Evolutionary conservation across 257 asterid genomes (phyloP).

Genomic region (Voacanga thouarsii): DNA sequence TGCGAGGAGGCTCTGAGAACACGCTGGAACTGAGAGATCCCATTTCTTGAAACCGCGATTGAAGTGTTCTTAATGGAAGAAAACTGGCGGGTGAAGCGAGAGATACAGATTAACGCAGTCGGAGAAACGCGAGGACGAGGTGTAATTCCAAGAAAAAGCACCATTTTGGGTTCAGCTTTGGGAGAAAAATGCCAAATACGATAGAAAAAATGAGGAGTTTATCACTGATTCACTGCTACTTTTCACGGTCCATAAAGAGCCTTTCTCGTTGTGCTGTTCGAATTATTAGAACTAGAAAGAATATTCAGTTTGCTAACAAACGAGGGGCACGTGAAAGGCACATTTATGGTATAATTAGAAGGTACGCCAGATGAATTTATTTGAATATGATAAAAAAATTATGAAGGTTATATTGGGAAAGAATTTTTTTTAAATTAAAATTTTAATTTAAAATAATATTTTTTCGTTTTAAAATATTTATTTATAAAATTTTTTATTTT

Average conservation of each 20-base stretch:
- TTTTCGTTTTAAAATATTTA: too few species aligned
- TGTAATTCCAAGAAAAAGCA: conserved; percentile 34
- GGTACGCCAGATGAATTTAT: too few species aligned
- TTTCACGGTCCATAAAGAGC: not conserved
- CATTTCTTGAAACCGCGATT: conserved; percentile 31
- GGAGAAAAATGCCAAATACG: not conserved
- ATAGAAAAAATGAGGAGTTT: too few species aligned
- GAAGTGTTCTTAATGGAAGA: conserved; percentile 22
- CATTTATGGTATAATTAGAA: too few species aligned
- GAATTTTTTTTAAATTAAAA: too few species aligned
- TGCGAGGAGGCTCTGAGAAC: conserved; percentile 48
- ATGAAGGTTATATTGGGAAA: too few species aligned
- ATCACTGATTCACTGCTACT: too few species aligned
- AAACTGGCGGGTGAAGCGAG: conserved; percentile 38
- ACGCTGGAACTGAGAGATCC: conserved; percentile 30
- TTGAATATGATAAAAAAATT: too few species aligned
- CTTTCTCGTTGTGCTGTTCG: not conserved
- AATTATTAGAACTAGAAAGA: too few species aligned
- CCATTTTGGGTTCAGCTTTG: conserved; percentile 33
- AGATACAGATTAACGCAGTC: conserved; percentile 36
- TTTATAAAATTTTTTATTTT: too few species aligned
- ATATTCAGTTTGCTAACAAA: not conserved
- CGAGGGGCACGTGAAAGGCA: not conserved
- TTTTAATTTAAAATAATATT: too few species aligned
- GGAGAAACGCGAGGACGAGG: conserved; percentile 38